Evolutionary conservation across 2,329 filamentous ascomycete species (phyloP), one percentile per base, ranked within the genome.

Genomic region (Fusarium sp.): DNA sequence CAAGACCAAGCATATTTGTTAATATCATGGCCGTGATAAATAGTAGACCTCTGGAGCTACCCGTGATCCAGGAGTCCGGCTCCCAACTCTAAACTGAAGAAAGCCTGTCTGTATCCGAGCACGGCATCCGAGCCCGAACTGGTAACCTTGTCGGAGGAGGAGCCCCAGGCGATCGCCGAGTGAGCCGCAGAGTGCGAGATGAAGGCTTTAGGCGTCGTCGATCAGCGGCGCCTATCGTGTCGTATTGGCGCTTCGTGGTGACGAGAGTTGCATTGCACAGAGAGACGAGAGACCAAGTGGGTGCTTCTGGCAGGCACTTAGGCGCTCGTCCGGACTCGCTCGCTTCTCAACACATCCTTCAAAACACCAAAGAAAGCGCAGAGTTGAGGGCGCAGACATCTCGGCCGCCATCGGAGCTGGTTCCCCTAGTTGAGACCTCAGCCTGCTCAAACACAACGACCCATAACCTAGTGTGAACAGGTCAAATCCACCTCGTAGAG

Each of bases 321-420:
- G 57, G 53, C 64, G 64, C 56, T 62, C 64, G 33, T 25, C 51
- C 23, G 51, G 27, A 62, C 36, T 34, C 36, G 42, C 36, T 34
- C 36, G 42, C 36, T 25, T 64, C 27, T 46, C n/a, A 29, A 36
- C 14, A 25, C 25, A 25, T 9, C 23, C 29, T 29, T 29, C 20
- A 23, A 25, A 62, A 49, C 51, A 46, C 40, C 38, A 25, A 38
- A 50, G 34, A 44, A 58, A 64, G 50, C 51, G 25, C 60, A 63
- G 36, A 59, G 23, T 51, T 50, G 55, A 68, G 51, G 57, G 57
- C 46, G 57, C 54, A 51, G 42, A 25, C 51, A 53, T 55, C 44
- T 59, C 62, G 59, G 51, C 59, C 53, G 42, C 27, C 49, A 65
- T 71, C 54, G 53, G 57, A 62, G 64, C 33, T 36, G 53, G 25